Percentiles rank a stretch among this genome's conserved stretches.
Evolutionary conservation across 2,329 filamentous ascomycete species (phyloP).

Genomic region (Xylariaceae sp.): DNA sequence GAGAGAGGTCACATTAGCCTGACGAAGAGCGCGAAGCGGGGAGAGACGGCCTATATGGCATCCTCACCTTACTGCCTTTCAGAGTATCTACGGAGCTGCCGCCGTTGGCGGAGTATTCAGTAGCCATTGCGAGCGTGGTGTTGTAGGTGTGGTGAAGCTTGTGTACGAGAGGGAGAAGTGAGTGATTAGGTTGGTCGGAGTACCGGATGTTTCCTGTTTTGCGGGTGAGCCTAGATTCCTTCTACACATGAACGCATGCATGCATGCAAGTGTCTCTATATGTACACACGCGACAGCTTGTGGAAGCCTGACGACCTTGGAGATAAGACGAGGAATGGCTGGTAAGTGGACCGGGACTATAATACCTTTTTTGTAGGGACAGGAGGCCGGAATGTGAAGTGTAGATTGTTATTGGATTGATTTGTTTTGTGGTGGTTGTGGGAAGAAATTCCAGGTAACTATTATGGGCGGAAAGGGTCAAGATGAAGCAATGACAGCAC

Average conservation of each 20-base stretch:
- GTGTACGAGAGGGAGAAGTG: slow-evolving; percentile 5
- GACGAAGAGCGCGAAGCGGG: slow-evolving; percentile 12
- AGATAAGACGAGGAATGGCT: too few relatives aligned
- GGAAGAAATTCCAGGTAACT: too few relatives aligned
- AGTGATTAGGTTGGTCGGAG: slow-evolving; percentile 12
- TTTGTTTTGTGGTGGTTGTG: too few relatives aligned
- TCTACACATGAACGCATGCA: not conserved
- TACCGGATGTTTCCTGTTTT: slow-evolving; percentile 26
- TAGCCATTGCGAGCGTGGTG: slow-evolving; percentile 47
- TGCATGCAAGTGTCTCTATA: not conserved
- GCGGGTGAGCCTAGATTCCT: slow-evolving; percentile 28
- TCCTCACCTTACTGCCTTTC: slow-evolving; percentile 61
- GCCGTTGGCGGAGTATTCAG: slow-evolving; percentile 52
- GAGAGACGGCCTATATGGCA: slow-evolving; percentile 1
- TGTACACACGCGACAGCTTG: too few relatives aligned
- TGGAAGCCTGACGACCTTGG: too few relatives aligned
- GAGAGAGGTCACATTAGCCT: slow-evolving; percentile 40
- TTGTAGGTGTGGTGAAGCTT: slow-evolving; percentile 25
- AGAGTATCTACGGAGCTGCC: slow-evolving; percentile 54
- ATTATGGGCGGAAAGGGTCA: slow-evolving; percentile 5
- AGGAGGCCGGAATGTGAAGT: too few relatives aligned
- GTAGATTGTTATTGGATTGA: too few relatives aligned
- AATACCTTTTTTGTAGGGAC: too few relatives aligned
- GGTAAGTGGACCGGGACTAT: too few relatives aligned
- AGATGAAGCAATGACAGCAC: slow-evolving; percentile 22